These are phyloP conservation scores for Psidium guajava DNA, from an alignment of 345 rosid species.

Conservation along the genomic window DNA sequence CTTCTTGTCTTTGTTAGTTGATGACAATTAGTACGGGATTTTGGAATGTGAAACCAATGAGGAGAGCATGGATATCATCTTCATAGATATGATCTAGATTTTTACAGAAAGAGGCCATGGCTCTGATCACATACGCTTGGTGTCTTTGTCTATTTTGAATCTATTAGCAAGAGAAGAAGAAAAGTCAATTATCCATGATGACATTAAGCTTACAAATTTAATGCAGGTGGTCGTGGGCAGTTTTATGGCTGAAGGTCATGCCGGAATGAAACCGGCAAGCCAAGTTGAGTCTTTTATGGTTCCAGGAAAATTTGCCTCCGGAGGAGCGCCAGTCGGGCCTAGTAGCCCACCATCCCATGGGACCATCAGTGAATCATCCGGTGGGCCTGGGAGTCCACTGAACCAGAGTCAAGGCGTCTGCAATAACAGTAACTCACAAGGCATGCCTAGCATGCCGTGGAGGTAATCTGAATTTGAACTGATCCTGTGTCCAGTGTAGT, in stretches of 20 bases:
- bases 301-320: conserved; percentile 2
- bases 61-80: background rate
- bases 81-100: background rate
- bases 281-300: conserved; percentile 19
- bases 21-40: background rate
- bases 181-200: background rate
- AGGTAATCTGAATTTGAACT: conserved; percentile 9
- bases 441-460: conserved; percentile 28
- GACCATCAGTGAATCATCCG: conserved; percentile 46
- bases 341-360: conserved; percentile 43
- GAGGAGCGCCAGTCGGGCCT: conserved; percentile 5
- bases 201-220: background rate
- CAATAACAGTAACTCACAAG: conserved; percentile 24
- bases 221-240: conserved; percentile 42
- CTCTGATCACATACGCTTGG: background rate
- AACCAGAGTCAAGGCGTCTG: conserved; percentile 29
- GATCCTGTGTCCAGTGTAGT: background rate
- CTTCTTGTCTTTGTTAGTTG: background rate
- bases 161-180: background rate
- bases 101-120: background rate
- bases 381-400: conserved; percentile 41
- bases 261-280: conserved; percentile 17
- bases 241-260: conserved; percentile 27
- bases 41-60: background rate
- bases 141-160: background rate